phyloP scores from a whole-genome alignment of 176 grass and related monocot species.

The Ensete ventricosum region DNA sequence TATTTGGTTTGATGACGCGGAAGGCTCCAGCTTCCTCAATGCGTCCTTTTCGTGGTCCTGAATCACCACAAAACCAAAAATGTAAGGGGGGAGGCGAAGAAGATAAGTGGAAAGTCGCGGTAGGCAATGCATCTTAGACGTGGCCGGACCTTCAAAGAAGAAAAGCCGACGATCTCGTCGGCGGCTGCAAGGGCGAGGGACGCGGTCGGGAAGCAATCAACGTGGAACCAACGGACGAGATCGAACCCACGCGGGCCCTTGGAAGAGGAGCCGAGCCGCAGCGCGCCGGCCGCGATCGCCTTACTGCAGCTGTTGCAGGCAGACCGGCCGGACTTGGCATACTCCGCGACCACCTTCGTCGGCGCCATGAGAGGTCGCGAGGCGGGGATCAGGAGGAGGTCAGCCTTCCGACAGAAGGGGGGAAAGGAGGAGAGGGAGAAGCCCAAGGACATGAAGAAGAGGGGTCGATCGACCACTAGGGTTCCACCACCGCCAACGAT shows the following conservation, averaged over 20 bases:
- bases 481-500: background rate
- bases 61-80: conserved; percentile 10
- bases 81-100: conserved; percentile 2
- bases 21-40: conserved; percentile 39
- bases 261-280: conserved; percentile 41
- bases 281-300: conserved; percentile 37
- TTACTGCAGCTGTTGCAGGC: conserved; percentile 58
- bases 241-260: conserved; percentile 53
- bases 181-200: conserved; percentile 23
- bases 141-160: conserved; percentile 51
- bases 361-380: conserved; percentile 20
- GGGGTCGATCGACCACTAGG: background rate
- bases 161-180: conserved; percentile 55
- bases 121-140: conserved; percentile 3
- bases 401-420: background rate
- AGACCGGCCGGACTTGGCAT: conserved; percentile 66
- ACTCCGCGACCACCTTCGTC: conserved; percentile 41
- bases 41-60: conserved; percentile 48
- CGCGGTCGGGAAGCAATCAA: background rate
- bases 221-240: conserved; percentile 36
- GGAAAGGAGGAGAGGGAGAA: background rate
- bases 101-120: background rate
- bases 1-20: conserved; percentile 9
- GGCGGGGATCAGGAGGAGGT: background rate
- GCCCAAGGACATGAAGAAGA: background rate